These are phyloP conservation scores for Ophiostoma novo-ulmi DNA, from an alignment of 2,329 filamentous ascomycete species.

Conservation along the genomic window DNA sequence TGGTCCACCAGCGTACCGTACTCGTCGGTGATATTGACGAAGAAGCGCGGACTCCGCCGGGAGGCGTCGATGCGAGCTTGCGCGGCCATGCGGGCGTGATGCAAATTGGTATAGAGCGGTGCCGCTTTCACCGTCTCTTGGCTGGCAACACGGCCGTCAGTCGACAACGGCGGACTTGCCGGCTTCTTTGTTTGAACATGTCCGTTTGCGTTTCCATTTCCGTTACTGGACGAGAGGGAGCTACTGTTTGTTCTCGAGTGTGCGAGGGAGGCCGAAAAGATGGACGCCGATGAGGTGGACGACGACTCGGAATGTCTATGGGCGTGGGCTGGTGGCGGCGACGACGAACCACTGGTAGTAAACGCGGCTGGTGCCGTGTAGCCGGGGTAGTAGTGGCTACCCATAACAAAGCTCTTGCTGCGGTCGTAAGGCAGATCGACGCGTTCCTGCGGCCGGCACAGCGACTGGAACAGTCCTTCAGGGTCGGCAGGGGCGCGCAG, in stretches of 20 bases:
- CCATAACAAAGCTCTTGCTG: constrained; percentile 30
- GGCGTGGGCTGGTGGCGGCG: neutral
- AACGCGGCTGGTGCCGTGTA: neutral
- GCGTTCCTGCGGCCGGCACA: constrained; percentile 59
- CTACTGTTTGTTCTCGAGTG: neutral
- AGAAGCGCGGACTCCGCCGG: constrained; percentile 49
- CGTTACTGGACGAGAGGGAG: neutral
- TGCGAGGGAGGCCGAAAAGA: neutral
- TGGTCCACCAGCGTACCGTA: constrained; percentile 47
- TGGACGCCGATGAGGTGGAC: neutral
- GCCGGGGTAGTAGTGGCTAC: neutral
- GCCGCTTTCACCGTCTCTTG: neutral
- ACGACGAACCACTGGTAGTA: neutral
- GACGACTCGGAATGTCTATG: neutral
- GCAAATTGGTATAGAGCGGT: constrained; percentile 36
- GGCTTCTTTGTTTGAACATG: neutral
- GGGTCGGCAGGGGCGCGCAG: constrained; percentile 65
- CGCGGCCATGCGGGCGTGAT: constrained; percentile 55
- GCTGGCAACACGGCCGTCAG: neutral
- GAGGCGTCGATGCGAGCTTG: constrained; percentile 61
- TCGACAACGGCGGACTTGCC: neutral
- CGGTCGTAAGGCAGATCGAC: constrained; percentile 49
- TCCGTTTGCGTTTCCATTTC: neutral
- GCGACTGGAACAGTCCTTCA: constrained; percentile 61
- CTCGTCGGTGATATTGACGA: constrained; percentile 54